Evolutionary conservation across 805 yeast genomes (phyloP), one percentile per base, ranked within the genome.

Genomic region (Saccharomycopsis babjevae): DNA sequence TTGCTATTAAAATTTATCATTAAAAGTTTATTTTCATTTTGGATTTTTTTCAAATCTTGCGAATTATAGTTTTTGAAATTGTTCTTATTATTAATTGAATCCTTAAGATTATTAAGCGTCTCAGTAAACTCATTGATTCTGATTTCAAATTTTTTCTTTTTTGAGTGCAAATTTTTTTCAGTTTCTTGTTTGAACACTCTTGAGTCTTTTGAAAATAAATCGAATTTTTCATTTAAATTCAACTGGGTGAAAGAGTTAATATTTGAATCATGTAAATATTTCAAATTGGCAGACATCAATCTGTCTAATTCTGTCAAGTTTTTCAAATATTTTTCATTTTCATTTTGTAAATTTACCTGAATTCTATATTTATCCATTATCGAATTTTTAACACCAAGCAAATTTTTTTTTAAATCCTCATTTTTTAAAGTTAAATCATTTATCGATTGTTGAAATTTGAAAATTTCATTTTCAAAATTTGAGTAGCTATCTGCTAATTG

Each of bases 261-360:
- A 46, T 46, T 22, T 20, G 32, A 20, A 22, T 20, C 52, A 10
- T 25, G 10, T 10, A 46, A 22, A 25, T 46, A 46, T 22, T 34
- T 46, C 15, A 8, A 13, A 28, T 56, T 56, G 11, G 59, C n/a
- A 5, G 52, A 20, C 28, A 60, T 20, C 18, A 63, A 18, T 25
- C 50, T 28, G 30, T 50, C 40, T 61, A 61, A 58, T 62, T 62
- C 58, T 36, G 63, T 56, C 59, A 34, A 50, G 60, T 59, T 66
- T 8, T 54, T 56, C 25, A 66, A 64, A 65, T 69, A 69, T 39
- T 62, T 67, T 15, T 67, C 70, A 50, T 67, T 61, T 11, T 67
- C 62, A 1, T 72, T 75, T 57, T 71, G 71, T 52, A 80, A 70
- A 36, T 76, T 71, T 1, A 86, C 86, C 50, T 76, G 76, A 58